Percentiles rank a stretch among this genome's conserved stretches.
These are phyloP conservation scores for Aspergillus hortae DNA, from an alignment of 2,329 filamentous ascomycete species.

Conservation along the genomic window DNA sequence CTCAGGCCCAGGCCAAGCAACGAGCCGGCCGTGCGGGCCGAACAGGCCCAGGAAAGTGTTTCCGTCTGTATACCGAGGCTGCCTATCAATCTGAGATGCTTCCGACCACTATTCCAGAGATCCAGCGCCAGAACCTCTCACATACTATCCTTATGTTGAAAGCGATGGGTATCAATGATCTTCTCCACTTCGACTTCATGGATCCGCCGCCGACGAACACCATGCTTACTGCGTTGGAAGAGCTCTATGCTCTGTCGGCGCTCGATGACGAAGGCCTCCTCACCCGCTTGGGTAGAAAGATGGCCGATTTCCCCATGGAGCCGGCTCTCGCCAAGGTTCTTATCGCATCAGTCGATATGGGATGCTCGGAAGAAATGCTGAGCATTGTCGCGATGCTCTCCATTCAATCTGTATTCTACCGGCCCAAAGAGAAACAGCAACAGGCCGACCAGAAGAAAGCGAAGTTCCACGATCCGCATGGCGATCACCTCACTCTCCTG, in stretches of 20 bases:
- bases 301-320: conserved; percentile 99
- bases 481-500: conserved; percentile 89
- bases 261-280: conserved; percentile 93
- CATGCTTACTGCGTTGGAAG: conserved; percentile 93
- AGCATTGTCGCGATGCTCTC: conserved; percentile 94
- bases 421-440: conserved; percentile 93
- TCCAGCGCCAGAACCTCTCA: conserved; percentile 89
- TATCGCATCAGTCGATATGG: conserved; percentile 79
- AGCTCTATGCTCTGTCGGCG: conserved; percentile 86
- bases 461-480: conserved; percentile 93
- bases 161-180: conserved; percentile 97
- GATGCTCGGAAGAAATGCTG: conserved; percentile 90
- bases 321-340: conserved; percentile 86
- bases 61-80: conserved; percentile 89
- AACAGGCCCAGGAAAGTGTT: conserved; percentile 94
- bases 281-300: conserved; percentile 87
- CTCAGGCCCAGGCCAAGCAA: conserved; percentile 94
- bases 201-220: conserved; percentile 96
- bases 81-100: conserved; percentile 97
- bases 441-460: conserved; percentile 97
- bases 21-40: conserved; percentile 87
- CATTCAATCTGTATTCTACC: conserved; percentile 82
- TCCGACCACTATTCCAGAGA: conserved; percentile 92
- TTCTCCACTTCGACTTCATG: conserved; percentile 98
- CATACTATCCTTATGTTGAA: conserved; percentile 97